Conservation (phyloP, 495 filamentous ascomycete species). For the Hypomontagnella monticulosa region DNA sequence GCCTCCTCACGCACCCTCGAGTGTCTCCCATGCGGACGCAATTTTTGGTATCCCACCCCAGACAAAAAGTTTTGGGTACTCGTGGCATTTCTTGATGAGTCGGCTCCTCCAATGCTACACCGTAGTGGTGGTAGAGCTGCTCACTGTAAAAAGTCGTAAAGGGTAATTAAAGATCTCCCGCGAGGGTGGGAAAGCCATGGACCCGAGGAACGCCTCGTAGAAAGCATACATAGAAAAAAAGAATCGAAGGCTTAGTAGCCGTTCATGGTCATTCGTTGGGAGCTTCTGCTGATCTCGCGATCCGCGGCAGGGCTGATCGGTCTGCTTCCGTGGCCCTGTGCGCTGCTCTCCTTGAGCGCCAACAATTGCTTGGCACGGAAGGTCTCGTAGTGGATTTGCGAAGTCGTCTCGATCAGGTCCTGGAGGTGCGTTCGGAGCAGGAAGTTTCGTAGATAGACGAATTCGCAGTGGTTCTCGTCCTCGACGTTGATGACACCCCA, state of each 20-base stretch:
- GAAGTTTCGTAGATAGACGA: slow-evolving; percentile 97
- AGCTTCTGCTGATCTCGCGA: slow-evolving; percentile 93
- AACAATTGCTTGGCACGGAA: slow-evolving; percentile 99
- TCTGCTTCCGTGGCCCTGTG: slow-evolving; percentile 84
- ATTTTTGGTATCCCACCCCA: slow-evolving; percentile 39
- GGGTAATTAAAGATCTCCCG: slow-evolving; percentile 33
- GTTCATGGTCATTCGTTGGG: slow-evolving; percentile 97
- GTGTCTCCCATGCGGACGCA: slow-evolving; percentile 26
- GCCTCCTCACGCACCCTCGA: slow-evolving; percentile 34
- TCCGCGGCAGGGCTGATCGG: slow-evolving; percentile 96
- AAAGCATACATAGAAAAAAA: slow-evolving; percentile 38
- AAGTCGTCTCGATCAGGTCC: slow-evolving; percentile 99
- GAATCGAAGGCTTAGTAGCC: slow-evolving; percentile 72
- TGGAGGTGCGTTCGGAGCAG: slow-evolving; percentile 94
- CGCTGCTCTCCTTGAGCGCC: slow-evolving; percentile 96
- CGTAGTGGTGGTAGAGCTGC: slow-evolving; percentile 21
- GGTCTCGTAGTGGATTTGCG: slow-evolving; percentile 99
- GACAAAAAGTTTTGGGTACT: slow-evolving; percentile 22
- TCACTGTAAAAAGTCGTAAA: slow-evolving; percentile 38
- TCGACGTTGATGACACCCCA: slow-evolving; percentile 99
- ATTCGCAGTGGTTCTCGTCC: slow-evolving; percentile 99
- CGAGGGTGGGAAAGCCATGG: slow-evolving; percentile 29
- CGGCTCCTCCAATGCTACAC: slow-evolving; percentile 15
- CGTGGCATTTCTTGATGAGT: slow-evolving; percentile 32
- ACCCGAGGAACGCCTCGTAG: slow-evolving; percentile 41